Evolutionary conservation across 257 asterid genomes (phyloP), one percentile per base, ranked within the genome.

Genomic region (Capsicum pubescens): DNA sequence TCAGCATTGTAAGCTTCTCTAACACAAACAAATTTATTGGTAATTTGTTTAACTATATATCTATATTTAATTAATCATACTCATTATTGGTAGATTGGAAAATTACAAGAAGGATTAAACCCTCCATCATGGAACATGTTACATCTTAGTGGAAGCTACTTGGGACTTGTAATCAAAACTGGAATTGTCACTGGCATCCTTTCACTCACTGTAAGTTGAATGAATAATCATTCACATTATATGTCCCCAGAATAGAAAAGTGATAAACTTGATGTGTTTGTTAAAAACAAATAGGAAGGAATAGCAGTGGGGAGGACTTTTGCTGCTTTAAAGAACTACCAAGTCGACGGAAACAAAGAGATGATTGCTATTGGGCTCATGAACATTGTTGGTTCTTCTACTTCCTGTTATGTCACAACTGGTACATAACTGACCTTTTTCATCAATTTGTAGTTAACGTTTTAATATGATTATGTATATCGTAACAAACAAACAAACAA

Each of bases 101-200:
- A 93, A 82, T 87, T 95, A 42, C 90, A 89, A 77, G 88, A 92
- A 90, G 98, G 99, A 16, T 83, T 95, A 42, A 95, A 95, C 78
- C 99, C 98, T 81, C 93, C 97, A 84, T 95, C 99, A 26, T 93
- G 95, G 97, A 94, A 92, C 91, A 93, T 94, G 99, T 83, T 95
- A 80, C 98, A 88, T 86, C 92, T 95, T 50, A 90, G 80, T 54
- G 97, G 90, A 63, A 85, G 85, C 83, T 86, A 94, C 89, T 83
- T 95, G 88, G 92, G 93, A 48, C 90, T 95, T 13, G 93, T 91
- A 2, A 80, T 91, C 64, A 95, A 89, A 94, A 94, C 99, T 5
- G 98, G 99, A 8, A 81, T 95, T 12, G 84, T 95, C 77, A 95
- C 99, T n/a, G 99, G 97, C 82, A 90, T 95, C 60, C 87, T 95